Conservation (phyloP, 2,329 filamentous ascomycete species). For the Pseudodiploospora longispora region DNA sequence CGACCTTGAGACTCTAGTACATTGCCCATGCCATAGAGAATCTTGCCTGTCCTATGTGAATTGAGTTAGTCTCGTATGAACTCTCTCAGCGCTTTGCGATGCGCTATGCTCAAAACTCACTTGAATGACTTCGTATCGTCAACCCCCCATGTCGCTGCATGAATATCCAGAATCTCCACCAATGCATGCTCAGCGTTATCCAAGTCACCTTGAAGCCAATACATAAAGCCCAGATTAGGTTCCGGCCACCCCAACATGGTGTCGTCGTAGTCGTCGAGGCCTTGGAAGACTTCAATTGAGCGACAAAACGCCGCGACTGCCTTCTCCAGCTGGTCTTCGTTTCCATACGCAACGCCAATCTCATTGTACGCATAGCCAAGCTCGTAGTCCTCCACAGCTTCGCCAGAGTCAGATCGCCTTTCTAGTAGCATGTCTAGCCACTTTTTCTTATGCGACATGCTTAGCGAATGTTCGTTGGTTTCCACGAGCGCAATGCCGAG, state of each 20-base stretch:
- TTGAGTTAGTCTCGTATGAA: neutral
- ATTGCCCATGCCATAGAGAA: neutral
- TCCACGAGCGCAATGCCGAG: neutral
- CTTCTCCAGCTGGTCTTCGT: neutral
- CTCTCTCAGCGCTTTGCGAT: too few species aligned
- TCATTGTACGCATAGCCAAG: constrained; percentile 2
- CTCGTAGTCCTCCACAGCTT: neutral
- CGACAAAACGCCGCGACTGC: neutral
- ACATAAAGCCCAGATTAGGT: constrained; percentile 1
- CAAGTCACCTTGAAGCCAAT: neutral
- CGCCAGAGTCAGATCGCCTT: neutral
- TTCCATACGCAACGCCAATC: constrained; percentile 1
- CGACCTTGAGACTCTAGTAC: neutral
- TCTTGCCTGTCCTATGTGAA: neutral
- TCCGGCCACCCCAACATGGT: constrained; percentile 1
- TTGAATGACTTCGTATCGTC: constrained; percentile 2
- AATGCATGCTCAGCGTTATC: neutral
- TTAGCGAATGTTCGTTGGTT: neutral
- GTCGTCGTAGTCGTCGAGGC: neutral
- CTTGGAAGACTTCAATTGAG: neutral
- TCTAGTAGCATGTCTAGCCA: constrained; percentile 1
- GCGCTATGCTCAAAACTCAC: too few species aligned
- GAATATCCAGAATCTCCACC: neutral
- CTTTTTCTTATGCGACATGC: neutral
- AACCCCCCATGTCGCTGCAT: neutral